A percentile compares a stretch with the other conserved stretches of the same genome.
phyloP scores from a whole-genome alignment of 2,329 filamentous ascomycete species.

The Bimuria novae-zelandiae region DNA sequence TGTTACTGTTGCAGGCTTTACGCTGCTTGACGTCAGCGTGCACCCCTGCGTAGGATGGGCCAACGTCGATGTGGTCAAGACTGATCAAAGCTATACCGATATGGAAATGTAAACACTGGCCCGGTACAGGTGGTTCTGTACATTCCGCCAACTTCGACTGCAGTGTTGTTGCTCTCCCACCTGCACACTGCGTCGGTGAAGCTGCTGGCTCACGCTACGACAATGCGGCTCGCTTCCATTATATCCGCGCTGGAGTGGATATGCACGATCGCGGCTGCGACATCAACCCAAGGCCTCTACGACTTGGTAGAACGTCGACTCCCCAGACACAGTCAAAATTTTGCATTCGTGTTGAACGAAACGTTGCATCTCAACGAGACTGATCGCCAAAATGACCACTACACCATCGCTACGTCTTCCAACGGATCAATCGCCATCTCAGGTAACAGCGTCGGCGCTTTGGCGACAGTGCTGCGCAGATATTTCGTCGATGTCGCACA shows the following conservation, averaged over 20 bases:
- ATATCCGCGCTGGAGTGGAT: slow-evolving; percentile 4
- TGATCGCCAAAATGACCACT: slow-evolving; percentile 17
- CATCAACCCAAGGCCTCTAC: slow-evolving; percentile 23
- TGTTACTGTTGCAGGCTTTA: slow-evolving; percentile 3
- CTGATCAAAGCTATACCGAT: neutral
- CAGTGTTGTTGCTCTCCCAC: neutral
- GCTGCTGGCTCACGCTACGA: slow-evolving; percentile 10
- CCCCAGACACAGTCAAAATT: slow-evolving; percentile 20
- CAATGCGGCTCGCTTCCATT: slow-evolving; percentile 12
- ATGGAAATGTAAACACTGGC: neutral
- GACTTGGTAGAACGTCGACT: slow-evolving; percentile 30
- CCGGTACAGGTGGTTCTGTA: slow-evolving; percentile 4
- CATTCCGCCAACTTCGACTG: slow-evolving; percentile 3
- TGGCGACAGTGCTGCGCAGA: slow-evolving; percentile 43
- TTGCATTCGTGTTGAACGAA: slow-evolving; percentile 23
- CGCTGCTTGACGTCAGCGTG: slow-evolving; percentile 22
- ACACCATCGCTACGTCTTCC: slow-evolving; percentile 17
- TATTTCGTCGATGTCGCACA: slow-evolving; percentile 50
- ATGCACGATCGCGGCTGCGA: slow-evolving; percentile 1
- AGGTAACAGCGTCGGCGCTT: slow-evolving; percentile 23
- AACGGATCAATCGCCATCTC: slow-evolving; percentile 23
- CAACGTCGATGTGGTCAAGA: slow-evolving; percentile 10
- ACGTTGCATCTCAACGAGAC: slow-evolving; percentile 2
- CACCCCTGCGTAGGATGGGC: slow-evolving; percentile 8
- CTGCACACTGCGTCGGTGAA: slow-evolving; percentile 9